phyloP scores from a whole-genome alignment of 768 basidiomycete species.

The Rubroboletus pulcherrimus region DNA sequence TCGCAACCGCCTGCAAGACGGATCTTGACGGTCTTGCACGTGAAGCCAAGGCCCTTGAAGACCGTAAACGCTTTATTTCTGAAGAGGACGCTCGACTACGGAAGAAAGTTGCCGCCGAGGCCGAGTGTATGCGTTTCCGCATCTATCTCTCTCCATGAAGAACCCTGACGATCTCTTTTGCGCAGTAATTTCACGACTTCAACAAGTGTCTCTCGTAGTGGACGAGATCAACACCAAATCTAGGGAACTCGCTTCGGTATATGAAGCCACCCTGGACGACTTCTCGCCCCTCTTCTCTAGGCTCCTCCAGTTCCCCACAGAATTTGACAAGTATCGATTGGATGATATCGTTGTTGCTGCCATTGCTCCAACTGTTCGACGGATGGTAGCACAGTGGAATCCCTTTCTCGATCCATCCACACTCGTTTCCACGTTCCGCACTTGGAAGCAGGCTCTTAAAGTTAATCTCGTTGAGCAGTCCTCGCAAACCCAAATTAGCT shows the following conservation, averaged over 20 bases:
- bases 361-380: constrained; percentile 74
- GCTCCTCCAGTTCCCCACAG: constrained; percentile 66
- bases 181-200: constrained; percentile 73
- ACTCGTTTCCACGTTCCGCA: constrained; percentile 61
- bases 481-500: constrained; percentile 45
- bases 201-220: constrained; percentile 72
- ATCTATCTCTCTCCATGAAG: neutral
- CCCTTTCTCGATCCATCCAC: constrained; percentile 74
- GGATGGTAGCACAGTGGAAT: constrained; percentile 73
- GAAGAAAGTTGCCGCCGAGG: constrained; percentile 71
- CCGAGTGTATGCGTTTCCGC: constrained; percentile 52
- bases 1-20: constrained; percentile 75
- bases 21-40: constrained; percentile 86
- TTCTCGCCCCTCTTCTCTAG: constrained; percentile 72
- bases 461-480: constrained; percentile 47
- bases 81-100: constrained; percentile 69
- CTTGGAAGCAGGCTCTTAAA: constrained; percentile 67
- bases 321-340: constrained; percentile 74
- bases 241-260: constrained; percentile 57
- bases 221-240: constrained; percentile 65
- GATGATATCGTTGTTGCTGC: constrained; percentile 95
- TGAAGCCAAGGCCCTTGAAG: constrained; percentile 82
- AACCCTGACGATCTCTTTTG: neutral
- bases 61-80: constrained; percentile 67
- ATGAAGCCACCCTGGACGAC: constrained; percentile 69